These are phyloP conservation scores for Neopestalotiopsis rosae DNA, from an alignment of 2,329 filamentous ascomycete species.

Conservation along the genomic window DNA sequence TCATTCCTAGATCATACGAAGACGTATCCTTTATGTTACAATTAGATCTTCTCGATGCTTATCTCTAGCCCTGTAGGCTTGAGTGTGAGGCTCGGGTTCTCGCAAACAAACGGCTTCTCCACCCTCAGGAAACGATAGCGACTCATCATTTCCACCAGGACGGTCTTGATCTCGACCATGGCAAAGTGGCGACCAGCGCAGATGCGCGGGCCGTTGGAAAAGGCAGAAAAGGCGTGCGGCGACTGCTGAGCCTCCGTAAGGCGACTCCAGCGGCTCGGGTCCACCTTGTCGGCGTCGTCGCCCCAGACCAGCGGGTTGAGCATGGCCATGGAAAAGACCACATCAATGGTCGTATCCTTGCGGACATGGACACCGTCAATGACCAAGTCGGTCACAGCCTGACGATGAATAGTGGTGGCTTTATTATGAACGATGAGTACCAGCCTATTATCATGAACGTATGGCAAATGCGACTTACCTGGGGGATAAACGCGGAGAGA, in stretches of 20 bases:
- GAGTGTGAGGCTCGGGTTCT: conserved; percentile 10
- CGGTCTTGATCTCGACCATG: conserved; percentile 31
- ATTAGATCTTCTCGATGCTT: not conserved
- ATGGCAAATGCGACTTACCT: not conserved
- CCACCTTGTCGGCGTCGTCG: conserved; percentile 27
- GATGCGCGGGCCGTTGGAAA: conserved; percentile 32
- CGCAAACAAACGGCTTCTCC: conserved; percentile 2
- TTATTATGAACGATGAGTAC: not conserved
- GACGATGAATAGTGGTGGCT: conserved; percentile 15
- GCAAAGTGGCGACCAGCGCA: conserved; percentile 33
- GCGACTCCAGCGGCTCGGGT: conserved; percentile 30
- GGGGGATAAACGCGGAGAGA: not conserved
- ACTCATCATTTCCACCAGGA: conserved; percentile 29
- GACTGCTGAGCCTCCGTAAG: conserved; percentile 20
- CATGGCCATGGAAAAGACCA: conserved; percentile 26
- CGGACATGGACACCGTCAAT: conserved; percentile 30
- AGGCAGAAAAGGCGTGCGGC: conserved; percentile 23
- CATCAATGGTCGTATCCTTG: conserved; percentile 30
- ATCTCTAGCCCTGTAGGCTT: conserved; percentile 1
- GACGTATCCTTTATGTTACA: no score
- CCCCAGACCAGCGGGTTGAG: conserved; percentile 32
- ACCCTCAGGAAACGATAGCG: conserved; percentile 14
- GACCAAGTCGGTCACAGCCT: conserved; percentile 24
- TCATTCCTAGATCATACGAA: no score
- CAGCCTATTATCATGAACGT: not conserved